Evolutionary conservation across 1,139 yeast species (phyloP), one percentile per base, ranked within the genome.

Genomic region (Candida pseudoviswanathii): DNA sequence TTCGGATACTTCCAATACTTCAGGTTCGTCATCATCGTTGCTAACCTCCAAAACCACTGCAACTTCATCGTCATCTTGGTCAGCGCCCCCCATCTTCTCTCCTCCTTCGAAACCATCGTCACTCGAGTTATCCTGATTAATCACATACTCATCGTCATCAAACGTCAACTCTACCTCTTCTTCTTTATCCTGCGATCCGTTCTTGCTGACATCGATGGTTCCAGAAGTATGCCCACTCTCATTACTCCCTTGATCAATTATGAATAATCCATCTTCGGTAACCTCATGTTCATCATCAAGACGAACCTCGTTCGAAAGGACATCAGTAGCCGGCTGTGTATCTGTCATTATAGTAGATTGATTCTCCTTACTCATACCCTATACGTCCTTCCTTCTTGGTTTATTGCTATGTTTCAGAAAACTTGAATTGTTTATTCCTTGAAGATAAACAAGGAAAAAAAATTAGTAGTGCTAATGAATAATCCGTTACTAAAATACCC

Each of bases 11-110:
- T 10, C 11, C 5, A 21, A 2, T 5, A 6, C 34, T 32, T 32
- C 16, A 7, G n/a, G 26, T n/a, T 40, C 43, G 21, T 45, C 46
- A 33, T 2, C 10, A 5, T 32, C 16, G 5, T 32, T 21, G n/a
- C n/a, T 33, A 42, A 22, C 36, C 41, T 21, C 40, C 16, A 32
- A 49, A 10, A 25, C 47, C 10, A 43, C 49, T 9, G 33, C 44
- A 24, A 33, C 33, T 16, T 40, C 24, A 27, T 39, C 24, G n/a
- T 42, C 33, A n/a, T 27, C 38, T 36, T 16, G 34, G 9, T 41
- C 48, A 16, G 2, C 16, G 5, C 39, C 46, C 11, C 26, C 29
- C 6, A 9, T 39, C 22, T 33, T 10, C 21, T 25, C 39, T 21
- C 36, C 27, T 25, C 11, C 39, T 10, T 11, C 24, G 16, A 10